These are phyloP conservation scores for Urochloa ruziziensis DNA, from an alignment of 176 grass and related monocot species.

Conservation along the genomic window DNA sequence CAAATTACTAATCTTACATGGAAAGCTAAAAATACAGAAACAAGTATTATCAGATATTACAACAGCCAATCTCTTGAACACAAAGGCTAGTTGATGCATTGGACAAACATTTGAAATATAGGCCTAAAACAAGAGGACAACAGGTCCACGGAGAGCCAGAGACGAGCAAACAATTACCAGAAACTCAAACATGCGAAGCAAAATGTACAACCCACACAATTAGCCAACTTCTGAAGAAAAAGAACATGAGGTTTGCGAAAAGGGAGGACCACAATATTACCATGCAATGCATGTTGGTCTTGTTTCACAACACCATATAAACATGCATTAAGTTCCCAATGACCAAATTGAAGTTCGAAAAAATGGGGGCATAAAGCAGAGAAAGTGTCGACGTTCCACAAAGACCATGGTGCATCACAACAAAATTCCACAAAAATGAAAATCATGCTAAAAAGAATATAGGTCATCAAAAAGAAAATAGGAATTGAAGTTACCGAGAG, in stretches of 20 bases:
- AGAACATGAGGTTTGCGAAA: too few species aligned
- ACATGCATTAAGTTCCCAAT: not conserved
- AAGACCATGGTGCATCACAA: not conserved
- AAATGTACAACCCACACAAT: not conserved
- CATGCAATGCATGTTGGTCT: not conserved
- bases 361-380: not conserved
- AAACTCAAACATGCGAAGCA: not conserved
- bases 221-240: not conserved
- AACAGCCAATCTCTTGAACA: not conserved
- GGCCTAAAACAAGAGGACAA: not conserved
- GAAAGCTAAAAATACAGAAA: not conserved
- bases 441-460: slow-evolving; percentile 4
- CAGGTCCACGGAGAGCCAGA: not conserved
- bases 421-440: not conserved
- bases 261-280: not conserved
- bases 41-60: not conserved
- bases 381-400: not conserved
- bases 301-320: not conserved
- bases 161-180: too few species aligned
- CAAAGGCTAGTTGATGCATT: not conserved
- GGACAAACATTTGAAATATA: not conserved
- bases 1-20: not conserved
- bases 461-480: not conserved
- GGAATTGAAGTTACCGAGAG: slow-evolving; percentile 72
- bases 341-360: not conserved